phyloP scores from a whole-genome alignment of 2,329 filamentous ascomycete species.

The Colletotrichum navitas region DNA sequence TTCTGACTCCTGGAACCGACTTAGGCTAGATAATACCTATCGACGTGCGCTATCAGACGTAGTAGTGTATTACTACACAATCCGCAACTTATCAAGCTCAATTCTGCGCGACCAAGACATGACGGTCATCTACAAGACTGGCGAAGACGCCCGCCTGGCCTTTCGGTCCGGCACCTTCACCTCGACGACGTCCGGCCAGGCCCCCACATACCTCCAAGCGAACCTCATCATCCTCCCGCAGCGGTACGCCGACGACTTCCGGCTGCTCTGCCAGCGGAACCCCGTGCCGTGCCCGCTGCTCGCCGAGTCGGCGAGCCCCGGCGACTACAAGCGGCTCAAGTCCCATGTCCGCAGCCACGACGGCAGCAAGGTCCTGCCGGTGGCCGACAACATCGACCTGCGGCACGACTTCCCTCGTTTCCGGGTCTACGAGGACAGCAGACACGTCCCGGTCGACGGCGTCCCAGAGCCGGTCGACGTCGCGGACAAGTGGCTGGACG shows the following conservation, averaged over 20 bases:
- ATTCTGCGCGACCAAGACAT: neutral
- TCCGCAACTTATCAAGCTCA: neutral
- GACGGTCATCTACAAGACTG: conserved; percentile 45
- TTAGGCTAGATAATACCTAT: neutral
- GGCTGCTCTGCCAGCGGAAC: conserved; percentile 69
- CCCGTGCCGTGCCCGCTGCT: conserved; percentile 73
- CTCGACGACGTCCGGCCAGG: conserved; percentile 65
- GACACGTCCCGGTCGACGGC: conserved; percentile 48
- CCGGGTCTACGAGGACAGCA: conserved; percentile 67
- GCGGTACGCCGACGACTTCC: conserved; percentile 69
- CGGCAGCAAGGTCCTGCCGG: conserved; percentile 45
- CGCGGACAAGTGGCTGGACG: conserved; percentile 62
- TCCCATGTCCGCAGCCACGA: conserved; percentile 47
- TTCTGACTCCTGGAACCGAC: neutral
- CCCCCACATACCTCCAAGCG: conserved; percentile 69
- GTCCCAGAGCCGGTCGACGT: conserved; percentile 55
- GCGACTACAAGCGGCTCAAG: conserved; percentile 56
- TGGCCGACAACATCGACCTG: conserved; percentile 63
- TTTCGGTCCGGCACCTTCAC: conserved; percentile 56
- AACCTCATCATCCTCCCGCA: conserved; percentile 72
- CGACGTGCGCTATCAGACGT: neutral
- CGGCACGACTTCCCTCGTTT: conserved; percentile 70
- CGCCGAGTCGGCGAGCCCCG: conserved; percentile 61
- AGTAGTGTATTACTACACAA: neutral
- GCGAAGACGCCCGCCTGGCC: conserved; percentile 57